phyloP scores from a whole-genome alignment of 768 basidiomycete genomes.

The Mycena amicta region DNA sequence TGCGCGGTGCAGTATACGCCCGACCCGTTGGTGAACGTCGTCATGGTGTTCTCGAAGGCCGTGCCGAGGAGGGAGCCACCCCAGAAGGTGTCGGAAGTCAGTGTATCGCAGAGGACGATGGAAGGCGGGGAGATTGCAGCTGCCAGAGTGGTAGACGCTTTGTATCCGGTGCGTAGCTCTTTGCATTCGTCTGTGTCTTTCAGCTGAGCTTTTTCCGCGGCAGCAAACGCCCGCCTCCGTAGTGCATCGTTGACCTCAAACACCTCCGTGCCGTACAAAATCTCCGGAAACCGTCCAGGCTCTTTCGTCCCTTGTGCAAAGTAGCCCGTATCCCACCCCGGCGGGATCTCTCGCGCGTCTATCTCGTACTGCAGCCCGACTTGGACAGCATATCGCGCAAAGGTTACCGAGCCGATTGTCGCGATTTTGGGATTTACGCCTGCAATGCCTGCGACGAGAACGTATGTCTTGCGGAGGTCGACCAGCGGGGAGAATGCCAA shows the following conservation, averaged over 20 bases:
- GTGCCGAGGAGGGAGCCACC: constrained; percentile 34
- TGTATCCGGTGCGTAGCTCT: constrained; percentile 35
- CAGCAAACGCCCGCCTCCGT: constrained; percentile 30
- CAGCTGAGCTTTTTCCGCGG: constrained; percentile 33
- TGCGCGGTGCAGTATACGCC: constrained; percentile 36
- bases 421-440: constrained; percentile 41
- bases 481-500: constrained; percentile 35
- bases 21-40: constrained; percentile 34
- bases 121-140: constrained; percentile 32
- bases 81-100: constrained; percentile 36
- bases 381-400: constrained; percentile 43
- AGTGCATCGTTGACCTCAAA: constrained; percentile 47
- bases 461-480: constrained; percentile 42
- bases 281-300: constrained; percentile 28
- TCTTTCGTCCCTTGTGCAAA: constrained; percentile 32
- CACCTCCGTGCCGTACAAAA: constrained; percentile 46
- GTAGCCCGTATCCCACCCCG: constrained; percentile 37
- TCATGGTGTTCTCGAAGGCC: constrained; percentile 32
- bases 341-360: constrained; percentile 43
- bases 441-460: constrained; percentile 43
- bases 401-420: constrained; percentile 38
- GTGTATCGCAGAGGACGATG: constrained; percentile 31
- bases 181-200: constrained; percentile 34
- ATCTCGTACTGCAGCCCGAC: constrained; percentile 41
- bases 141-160: no score